A percentile compares a stretch with the other conserved stretches of the same genome.
phyloP scores from a whole-genome alignment of 352 stramenopile species.

The Pythium folliculosum region DNA sequence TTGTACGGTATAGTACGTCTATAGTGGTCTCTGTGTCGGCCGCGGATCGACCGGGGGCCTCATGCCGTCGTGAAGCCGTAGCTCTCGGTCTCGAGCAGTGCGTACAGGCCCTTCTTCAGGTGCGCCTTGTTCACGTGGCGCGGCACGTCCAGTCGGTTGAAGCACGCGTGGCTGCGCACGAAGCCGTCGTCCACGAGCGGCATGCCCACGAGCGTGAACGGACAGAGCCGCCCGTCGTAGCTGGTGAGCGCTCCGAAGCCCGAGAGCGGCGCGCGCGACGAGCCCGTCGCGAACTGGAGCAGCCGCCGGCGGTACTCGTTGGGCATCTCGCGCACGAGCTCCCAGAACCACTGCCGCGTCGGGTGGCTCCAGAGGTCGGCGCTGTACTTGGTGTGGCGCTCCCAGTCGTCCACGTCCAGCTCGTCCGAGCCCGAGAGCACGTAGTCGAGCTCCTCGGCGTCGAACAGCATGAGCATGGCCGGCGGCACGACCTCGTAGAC shows the following conservation, averaged over 20 bases:
- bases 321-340: constrained; percentile 90
- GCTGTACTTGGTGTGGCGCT: constrained; percentile 78
- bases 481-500: constrained; percentile 96
- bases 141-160: constrained; percentile 92
- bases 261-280: constrained; percentile 69
- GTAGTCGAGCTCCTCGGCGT: constrained; percentile 97
- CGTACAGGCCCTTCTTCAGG: constrained; percentile 48
- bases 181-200: constrained; percentile 28
- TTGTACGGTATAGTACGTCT: too few relatives aligned
- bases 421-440: constrained; percentile 94
- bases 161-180: constrained; percentile 58
- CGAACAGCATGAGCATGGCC: constrained; percentile 94
- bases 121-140: constrained; percentile 89
- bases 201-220: constrained; percentile 74
- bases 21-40: too few relatives aligned
- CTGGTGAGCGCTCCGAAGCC: constrained; percentile 76
- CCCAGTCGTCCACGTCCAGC: constrained; percentile 97
- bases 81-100: constrained; percentile 48
- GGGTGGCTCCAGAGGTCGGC: constrained; percentile 43
- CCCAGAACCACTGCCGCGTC: constrained; percentile 93
- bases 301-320: constrained; percentile 75
- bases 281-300: constrained; percentile 83
- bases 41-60: too few relatives aligned
- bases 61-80: constrained; percentile 62
- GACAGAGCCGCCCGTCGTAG: constrained; percentile 77